A percentile compares a stretch with the other conserved stretches of the same genome.
Conservation (phyloP, 192 early-diverging fungal species). For the Coemansia sp. region DNA sequence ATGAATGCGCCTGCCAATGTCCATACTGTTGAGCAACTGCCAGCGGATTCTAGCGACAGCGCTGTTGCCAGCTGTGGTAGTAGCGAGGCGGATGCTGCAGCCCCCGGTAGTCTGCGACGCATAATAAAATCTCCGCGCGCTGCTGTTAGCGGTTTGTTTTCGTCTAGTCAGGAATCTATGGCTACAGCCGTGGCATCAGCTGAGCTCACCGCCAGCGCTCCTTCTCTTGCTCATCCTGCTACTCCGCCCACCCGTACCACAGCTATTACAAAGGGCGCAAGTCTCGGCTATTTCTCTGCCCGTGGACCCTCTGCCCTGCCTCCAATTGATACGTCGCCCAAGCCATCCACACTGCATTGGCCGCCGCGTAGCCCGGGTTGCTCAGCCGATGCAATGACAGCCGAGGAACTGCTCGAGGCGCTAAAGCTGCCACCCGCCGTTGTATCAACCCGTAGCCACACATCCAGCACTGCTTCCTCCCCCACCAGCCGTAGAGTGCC, state of each 20-base stretch:
- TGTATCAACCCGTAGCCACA: constrained; percentile 12
- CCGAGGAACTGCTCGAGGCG: constrained; percentile 48
- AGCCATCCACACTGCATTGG: constrained; percentile 32
- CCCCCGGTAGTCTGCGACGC: constrained; percentile 17
- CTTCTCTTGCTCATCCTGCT: background rate
- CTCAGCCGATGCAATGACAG: constrained; percentile 22
- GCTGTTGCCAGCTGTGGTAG: constrained; percentile 3
- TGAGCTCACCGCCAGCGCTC: constrained; percentile 8
- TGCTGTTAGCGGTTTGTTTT: constrained; percentile 30
- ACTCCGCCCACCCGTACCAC: background rate
- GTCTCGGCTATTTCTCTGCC: constrained; percentile 36
- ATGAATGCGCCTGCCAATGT: background rate
- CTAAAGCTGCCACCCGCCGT: constrained; percentile 36
- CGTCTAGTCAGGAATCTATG: constrained; percentile 43
- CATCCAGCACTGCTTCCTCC: background rate
- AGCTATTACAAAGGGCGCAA: constrained; percentile 5
- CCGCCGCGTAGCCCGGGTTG: constrained; percentile 13
- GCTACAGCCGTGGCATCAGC: constrained; percentile 11
- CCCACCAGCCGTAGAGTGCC: constrained; percentile 8
- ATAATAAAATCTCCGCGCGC: constrained; percentile 36
- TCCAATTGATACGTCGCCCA: constrained; percentile 1
- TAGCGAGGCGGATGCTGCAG: background rate
- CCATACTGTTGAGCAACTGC: background rate
- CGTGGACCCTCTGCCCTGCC: constrained; percentile 8
- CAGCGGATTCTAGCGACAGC: background rate